Evolutionary conservation across 257 asterid genomes (phyloP), one percentile per base, ranked within the genome.

Genomic region (Plantago elongata): DNA sequence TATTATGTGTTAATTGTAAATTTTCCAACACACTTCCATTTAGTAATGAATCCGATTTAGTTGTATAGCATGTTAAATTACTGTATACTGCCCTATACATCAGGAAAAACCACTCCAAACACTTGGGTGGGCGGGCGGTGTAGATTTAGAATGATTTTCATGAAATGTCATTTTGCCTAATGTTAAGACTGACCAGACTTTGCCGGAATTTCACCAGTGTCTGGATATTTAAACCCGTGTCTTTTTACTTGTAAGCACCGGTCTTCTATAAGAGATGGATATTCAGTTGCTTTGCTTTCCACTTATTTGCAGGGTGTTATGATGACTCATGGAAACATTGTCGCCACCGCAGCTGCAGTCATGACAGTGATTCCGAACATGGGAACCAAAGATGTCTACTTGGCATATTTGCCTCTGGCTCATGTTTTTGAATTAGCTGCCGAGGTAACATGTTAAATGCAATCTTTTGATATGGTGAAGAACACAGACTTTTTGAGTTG

Each of bases 401-500:
- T 88, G 80, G 98, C 96, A 45, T 90, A 87, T 79, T 75, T 90
- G 78, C 96, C 98, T 56, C 88, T 87, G 48, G 98, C 98, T 69
- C 98, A 90, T 63, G 94, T 87, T 54, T 85, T 87, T 73, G 98
- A 90, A 68, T 74, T 87, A 68, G 98, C 93, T 67, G 98, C 97
- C 60, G 97, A 90, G 97, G 96, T 85, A 79, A 69, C 34, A 58
- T 60, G 56, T 58, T 67, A 9, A n/a, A 54, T 68, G 38, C 51
- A 67, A 12, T 52, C 16, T n/a, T 27, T 62, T 64, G 43, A 47
- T 27, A 46, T 79, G 61, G 45, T 29, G 40, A 60, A 12, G 27
- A 52, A 50, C 61, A 58, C 13, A 70, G 34, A 62, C 67, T 60
- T 18, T 18, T 44, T 27, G 46, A 58, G 47, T 45, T 55, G 55